A percentile compares a stretch with the other conserved stretches of the same genome.
These are phyloP conservation scores for Clohesyomyces aquaticus DNA, from an alignment of 495 filamentous ascomycete genomes.

Conservation along the genomic window DNA sequence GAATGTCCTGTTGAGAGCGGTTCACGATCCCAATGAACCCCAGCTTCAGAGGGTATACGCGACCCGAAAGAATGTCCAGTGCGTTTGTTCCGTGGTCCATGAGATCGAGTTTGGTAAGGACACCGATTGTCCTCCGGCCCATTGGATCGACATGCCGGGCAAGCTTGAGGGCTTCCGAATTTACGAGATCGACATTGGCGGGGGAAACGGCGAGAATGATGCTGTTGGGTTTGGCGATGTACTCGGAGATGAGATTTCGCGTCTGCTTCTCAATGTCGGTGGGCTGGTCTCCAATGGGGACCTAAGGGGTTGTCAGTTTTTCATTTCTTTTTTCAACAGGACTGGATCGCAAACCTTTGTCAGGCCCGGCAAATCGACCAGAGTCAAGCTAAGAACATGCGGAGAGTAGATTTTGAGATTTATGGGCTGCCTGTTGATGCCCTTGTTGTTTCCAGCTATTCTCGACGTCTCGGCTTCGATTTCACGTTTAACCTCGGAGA, in stretches of 20 bases:
- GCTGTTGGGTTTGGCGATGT: slow-evolving; percentile 98
- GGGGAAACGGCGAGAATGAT: slow-evolving; percentile 97
- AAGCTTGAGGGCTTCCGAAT: slow-evolving; percentile 96
- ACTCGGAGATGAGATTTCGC: slow-evolving; percentile 93
- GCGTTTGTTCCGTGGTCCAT: slow-evolving; percentile 99
- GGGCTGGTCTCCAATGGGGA: slow-evolving; percentile 96
- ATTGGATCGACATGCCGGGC: slow-evolving; percentile 96
- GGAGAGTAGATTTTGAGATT: slow-evolving; percentile 99
- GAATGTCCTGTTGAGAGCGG: slow-evolving; percentile 97
- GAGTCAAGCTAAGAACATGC: slow-evolving; percentile 91
- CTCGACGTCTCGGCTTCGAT: slow-evolving; percentile 96
- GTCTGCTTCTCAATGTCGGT: slow-evolving; percentile 99
- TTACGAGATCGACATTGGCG: slow-evolving; percentile 97
- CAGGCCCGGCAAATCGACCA: slow-evolving; percentile 93
- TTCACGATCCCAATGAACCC: slow-evolving; percentile 99
- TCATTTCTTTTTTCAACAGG: not conserved
- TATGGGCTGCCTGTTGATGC: slow-evolving; percentile 95
- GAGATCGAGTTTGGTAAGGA: slow-evolving; percentile 94
- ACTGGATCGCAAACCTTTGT: slow-evolving; percentile 71
- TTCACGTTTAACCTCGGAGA: slow-evolving; percentile 88
- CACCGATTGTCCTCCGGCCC: slow-evolving; percentile 92
- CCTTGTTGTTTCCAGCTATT: slow-evolving; percentile 97
- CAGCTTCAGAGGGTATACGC: slow-evolving; percentile 95
- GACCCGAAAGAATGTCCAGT: slow-evolving; percentile 91
- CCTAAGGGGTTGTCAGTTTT: slow-evolving; percentile 52